These are phyloP conservation scores for Amanita thiersii DNA, from an alignment of 768 basidiomycete species.

Conservation along the genomic window DNA sequence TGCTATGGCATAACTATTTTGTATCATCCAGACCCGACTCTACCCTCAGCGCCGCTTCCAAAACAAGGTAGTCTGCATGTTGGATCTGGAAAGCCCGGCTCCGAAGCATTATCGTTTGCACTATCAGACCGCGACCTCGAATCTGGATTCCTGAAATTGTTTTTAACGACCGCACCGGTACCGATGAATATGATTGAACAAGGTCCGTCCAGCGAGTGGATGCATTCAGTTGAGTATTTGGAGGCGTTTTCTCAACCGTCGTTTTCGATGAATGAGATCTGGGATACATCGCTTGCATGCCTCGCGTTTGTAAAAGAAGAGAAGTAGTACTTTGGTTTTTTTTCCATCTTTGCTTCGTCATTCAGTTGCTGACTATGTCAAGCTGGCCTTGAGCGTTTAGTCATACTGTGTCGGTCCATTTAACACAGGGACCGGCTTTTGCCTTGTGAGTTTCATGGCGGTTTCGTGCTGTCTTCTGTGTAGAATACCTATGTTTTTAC, in stretches of 20 bases:
- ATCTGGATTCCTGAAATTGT: conserved; percentile 49
- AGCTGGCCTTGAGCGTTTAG: conserved; percentile 6
- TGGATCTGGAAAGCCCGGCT: conserved; percentile 33
- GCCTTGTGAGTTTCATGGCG: no score
- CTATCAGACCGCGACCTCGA: conserved; percentile 29
- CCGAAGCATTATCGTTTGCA: conserved; percentile 39
- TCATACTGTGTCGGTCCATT: no score
- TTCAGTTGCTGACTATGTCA: no score
- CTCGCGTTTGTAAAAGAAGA: conserved; percentile 16
- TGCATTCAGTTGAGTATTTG: conserved; percentile 7
- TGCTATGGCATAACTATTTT: conserved; percentile 45
- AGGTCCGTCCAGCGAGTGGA: conserved; percentile 15
- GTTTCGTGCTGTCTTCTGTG: no score
- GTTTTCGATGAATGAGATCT: conserved; percentile 15
- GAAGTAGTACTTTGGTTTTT: background rate
- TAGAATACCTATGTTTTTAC: no score
- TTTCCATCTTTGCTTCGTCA: background rate
- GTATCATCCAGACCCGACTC: conserved; percentile 39
- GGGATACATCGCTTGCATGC: conserved; percentile 23
- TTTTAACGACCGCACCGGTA: conserved; percentile 44
- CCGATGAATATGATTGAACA: conserved; percentile 44
- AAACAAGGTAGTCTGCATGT: conserved; percentile 30
- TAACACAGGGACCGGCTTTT: no score
- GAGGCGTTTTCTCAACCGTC: conserved; percentile 6
- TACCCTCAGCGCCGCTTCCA: conserved; percentile 33